Conservation (phyloP, 768 basidiomycete species). For the Rhodotorula babjevae region DNA sequence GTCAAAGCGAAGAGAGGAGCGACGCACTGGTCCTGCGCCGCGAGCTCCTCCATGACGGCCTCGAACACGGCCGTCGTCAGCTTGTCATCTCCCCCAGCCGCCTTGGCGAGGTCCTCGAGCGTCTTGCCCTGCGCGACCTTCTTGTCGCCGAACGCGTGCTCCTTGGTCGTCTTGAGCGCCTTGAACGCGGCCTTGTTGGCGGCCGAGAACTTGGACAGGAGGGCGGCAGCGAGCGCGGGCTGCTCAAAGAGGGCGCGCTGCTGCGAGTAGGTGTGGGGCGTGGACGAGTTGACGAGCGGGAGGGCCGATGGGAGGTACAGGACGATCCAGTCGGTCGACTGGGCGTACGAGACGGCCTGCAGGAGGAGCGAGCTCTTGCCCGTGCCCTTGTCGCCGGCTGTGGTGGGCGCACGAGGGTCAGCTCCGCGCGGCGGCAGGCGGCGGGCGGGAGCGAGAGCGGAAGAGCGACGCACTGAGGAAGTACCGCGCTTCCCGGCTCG, state of each 20-base stretch:
- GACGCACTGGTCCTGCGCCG: conserved; percentile 18
- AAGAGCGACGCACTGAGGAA: conserved; percentile 12
- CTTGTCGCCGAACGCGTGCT: conserved; percentile 20
- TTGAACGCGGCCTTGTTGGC: conserved; percentile 33
- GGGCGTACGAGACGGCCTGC: conserved; percentile 33
- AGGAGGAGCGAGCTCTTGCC: conserved; percentile 34
- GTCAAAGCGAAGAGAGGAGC: not conserved
- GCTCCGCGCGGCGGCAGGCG: not conserved
- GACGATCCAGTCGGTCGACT: conserved; percentile 26
- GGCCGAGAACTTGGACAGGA: conserved; percentile 20
- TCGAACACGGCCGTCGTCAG: conserved; percentile 26
- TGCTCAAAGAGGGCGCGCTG: conserved; percentile 34
- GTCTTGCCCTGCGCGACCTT: conserved; percentile 25
- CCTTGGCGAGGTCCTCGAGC: conserved; percentile 26
- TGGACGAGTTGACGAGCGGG: conserved; percentile 34
- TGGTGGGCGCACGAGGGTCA: not conserved
- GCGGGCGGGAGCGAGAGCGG: no score
- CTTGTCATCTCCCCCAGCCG: conserved; percentile 24
- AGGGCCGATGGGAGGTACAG: conserved; percentile 37
- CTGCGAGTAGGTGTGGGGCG: conserved; percentile 31
- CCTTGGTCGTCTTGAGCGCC: conserved; percentile 28
- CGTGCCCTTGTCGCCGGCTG: conserved; percentile 23
- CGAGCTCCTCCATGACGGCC: conserved; percentile 33
- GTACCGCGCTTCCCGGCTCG: conserved; percentile 21
- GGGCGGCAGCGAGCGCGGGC: conserved; percentile 20